Conservation (phyloP, 2,329 filamentous ascomycete genomes). For the Magnaporthales sp. region DNA sequence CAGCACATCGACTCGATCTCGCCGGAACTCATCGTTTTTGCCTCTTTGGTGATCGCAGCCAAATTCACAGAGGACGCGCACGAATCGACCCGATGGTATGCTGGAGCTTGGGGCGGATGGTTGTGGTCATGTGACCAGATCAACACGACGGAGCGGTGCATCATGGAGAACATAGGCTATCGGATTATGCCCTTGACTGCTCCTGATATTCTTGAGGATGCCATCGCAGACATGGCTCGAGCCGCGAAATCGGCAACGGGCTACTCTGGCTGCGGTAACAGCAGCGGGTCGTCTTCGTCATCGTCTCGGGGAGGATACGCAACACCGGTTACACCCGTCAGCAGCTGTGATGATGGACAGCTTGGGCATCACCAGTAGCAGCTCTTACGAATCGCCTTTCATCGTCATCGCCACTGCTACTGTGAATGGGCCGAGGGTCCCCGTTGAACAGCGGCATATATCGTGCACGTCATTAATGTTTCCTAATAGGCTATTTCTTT, state of each 20-base stretch:
- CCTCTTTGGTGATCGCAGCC: conserved; percentile 52
- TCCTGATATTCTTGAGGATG: conserved; percentile 46
- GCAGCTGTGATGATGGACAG: neutral
- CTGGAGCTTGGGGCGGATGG: conserved; percentile 41
- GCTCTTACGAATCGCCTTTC: neutral
- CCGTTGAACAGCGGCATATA: neutral
- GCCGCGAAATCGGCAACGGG: conserved; percentile 26
- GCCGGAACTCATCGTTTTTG: conserved; percentile 55
- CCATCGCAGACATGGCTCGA: conserved; percentile 55
- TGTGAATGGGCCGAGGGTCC: neutral
- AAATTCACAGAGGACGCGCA: conserved; percentile 57
- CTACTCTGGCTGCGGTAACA: conserved; percentile 8
- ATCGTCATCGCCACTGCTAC: neutral
- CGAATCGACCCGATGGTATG: conserved; percentile 43
- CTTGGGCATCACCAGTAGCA: neutral
- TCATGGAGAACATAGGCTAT: conserved; percentile 57
- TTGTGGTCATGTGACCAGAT: conserved; percentile 54
- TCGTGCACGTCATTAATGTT: neutral
- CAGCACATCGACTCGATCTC: conserved; percentile 50
- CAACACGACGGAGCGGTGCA: conserved; percentile 53
- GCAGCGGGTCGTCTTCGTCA: conserved; percentile 3
- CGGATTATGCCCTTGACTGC: conserved; percentile 53
- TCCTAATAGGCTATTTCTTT: neutral
- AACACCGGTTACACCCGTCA: neutral
- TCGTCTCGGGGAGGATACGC: neutral